Evolutionary conservation across 1,284 basidiomycete species (phyloP).

Genomic region (Amylostereum areolatum): DNA sequence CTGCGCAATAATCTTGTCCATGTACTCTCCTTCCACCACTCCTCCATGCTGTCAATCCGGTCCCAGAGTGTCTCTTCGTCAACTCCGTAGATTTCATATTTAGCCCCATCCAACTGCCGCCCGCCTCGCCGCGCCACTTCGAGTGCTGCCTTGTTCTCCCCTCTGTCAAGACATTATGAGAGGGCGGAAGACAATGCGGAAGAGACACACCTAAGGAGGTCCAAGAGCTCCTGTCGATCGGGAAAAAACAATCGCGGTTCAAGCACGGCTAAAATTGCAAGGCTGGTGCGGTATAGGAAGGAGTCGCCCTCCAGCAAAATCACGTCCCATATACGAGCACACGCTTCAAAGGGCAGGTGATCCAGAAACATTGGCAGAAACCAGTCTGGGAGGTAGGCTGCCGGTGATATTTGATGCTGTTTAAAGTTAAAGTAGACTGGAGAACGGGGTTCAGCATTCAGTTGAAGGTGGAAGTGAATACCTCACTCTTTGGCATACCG

Average conservation of each 20-base stretch:
- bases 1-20: conserved; percentile 81
- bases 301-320: conserved; percentile 83
- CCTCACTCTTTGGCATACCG: conserved; percentile 87
- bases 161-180: conserved; percentile 33
- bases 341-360: conserved; percentile 85
- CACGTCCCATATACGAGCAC: conserved; percentile 87
- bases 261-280: conserved; percentile 81
- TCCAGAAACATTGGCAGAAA: conserved; percentile 79
- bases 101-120: conserved; percentile 58
- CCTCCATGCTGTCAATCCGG: conserved; percentile 72
- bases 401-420: conserved; percentile 80
- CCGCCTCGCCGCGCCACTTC: conserved; percentile 73
- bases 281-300: conserved; percentile 76
- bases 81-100: conserved; percentile 84
- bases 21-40: conserved; percentile 91
- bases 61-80: conserved; percentile 82
- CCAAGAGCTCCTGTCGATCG: conserved; percentile 67
- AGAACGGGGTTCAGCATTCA: conserved; percentile 8
- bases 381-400: conserved; percentile 76
- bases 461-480: not conserved
- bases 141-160: conserved; percentile 79
- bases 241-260: conserved; percentile 87
- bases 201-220: conserved; percentile 54
- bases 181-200: conserved; percentile 4
- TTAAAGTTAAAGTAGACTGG: conserved; percentile 94